These are phyloP conservation scores for Fusarium anguioides DNA, from an alignment of 2,329 filamentous ascomycete genomes.

Conservation along the genomic window DNA sequence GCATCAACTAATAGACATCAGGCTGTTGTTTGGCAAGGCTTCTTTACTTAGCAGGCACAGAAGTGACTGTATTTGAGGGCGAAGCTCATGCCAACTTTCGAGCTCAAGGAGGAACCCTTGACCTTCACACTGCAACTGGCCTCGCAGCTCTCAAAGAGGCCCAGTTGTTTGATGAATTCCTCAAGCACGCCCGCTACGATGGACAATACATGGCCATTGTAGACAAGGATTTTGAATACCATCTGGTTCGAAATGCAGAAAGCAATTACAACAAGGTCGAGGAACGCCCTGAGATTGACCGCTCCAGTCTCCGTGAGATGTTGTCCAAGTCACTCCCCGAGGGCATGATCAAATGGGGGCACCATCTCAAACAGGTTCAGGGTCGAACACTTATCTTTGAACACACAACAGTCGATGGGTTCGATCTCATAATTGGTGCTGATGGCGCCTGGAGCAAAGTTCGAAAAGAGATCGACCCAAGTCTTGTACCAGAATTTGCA, in stretches of 20 bases:
- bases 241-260: slow-evolving; percentile 45
- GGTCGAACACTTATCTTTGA: slow-evolving; percentile 53
- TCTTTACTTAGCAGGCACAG: slow-evolving; percentile 58
- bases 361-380: slow-evolving; percentile 55
- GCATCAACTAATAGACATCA: slow-evolving; percentile 19
- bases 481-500: slow-evolving; percentile 57
- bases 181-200: slow-evolving; percentile 62
- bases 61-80: slow-evolving; percentile 63
- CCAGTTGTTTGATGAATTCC: slow-evolving; percentile 61
- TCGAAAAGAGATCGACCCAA: slow-evolving; percentile 47
- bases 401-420: slow-evolving; percentile 50
- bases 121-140: slow-evolving; percentile 64
- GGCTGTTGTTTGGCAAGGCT: slow-evolving; percentile 57
- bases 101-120: slow-evolving; percentile 64
- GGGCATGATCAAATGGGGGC: slow-evolving; percentile 59
- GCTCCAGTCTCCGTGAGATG: slow-evolving; percentile 56
- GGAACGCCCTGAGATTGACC: slow-evolving; percentile 65
- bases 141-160: slow-evolving; percentile 63
- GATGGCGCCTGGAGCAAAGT: slow-evolving; percentile 55
- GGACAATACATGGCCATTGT: slow-evolving; percentile 61
- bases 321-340: slow-evolving; percentile 58
- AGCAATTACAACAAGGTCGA: slow-evolving; percentile 40
- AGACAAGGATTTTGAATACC: slow-evolving; percentile 54
- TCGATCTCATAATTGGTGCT: slow-evolving; percentile 53
- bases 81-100: slow-evolving; percentile 58